These are phyloP conservation scores for Neurospora sp. DNA, from an alignment of 2,329 filamentous ascomycete genomes.

Conservation along the genomic window DNA sequence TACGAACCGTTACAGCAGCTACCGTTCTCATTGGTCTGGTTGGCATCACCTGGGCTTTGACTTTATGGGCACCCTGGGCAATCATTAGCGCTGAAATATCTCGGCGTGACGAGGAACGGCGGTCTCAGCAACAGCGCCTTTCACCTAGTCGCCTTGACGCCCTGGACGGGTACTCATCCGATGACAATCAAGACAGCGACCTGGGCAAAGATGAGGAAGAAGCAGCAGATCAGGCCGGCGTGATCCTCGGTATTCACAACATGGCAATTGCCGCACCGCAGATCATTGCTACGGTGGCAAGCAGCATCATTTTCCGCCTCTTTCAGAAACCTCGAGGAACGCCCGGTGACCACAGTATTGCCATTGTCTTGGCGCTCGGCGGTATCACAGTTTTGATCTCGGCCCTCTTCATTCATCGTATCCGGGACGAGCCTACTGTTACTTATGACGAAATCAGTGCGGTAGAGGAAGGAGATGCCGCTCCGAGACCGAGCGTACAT, in stretches of 20 bases:
- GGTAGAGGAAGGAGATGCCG: constrained; percentile 32
- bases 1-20: constrained; percentile 59
- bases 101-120: constrained; percentile 57
- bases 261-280: constrained; percentile 88
- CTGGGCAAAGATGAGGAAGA: constrained; percentile 31
- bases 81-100: constrained; percentile 91
- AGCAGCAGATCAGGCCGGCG: constrained; percentile 68
- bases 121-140: constrained; percentile 25
- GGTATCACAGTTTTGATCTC: constrained; percentile 70
- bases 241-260: constrained; percentile 92
- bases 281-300: constrained; percentile 78
- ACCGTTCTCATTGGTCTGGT: constrained; percentile 72
- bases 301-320: constrained; percentile 72
- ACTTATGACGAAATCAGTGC: constrained; percentile 30
- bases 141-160: constrained; percentile 12
- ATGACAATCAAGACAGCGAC: constrained; percentile 19
- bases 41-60: constrained; percentile 86
- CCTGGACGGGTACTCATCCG: constrained; percentile 20
- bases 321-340: constrained; percentile 81
- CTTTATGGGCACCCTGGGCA: constrained; percentile 90
- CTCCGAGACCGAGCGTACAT: constrained; percentile 20
- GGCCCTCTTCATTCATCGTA: constrained; percentile 59
- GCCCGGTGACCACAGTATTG: constrained; percentile 78
- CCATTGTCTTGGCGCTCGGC: constrained; percentile 76
- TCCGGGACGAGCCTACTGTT: constrained; percentile 48